A percentile compares a stretch with the other conserved stretches of the same genome.
Conservation (phyloP, 1,139 yeast genomes). For the Zygoascus hellenicus region DNA sequence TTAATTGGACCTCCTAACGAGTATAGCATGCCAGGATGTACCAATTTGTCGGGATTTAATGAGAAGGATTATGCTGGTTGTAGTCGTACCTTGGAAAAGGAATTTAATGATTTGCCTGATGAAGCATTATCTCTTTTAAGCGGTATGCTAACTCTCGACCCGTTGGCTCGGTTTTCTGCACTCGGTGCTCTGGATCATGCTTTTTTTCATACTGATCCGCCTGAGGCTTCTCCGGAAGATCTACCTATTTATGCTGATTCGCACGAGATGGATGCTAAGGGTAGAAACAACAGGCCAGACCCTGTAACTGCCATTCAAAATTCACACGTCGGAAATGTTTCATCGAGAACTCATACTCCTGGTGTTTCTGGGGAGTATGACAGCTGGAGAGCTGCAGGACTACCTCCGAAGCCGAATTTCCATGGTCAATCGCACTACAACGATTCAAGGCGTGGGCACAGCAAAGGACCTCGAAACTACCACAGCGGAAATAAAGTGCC, state of each 20-base stretch:
- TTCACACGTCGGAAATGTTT: slow-evolving; percentile 2
- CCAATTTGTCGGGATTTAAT: slow-evolving; percentile 56
- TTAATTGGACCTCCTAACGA: slow-evolving; percentile 75
- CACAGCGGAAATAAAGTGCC: slow-evolving; percentile 4
- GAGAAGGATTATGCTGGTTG: slow-evolving; percentile 38
- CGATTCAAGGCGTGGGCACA: neutral
- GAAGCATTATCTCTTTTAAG: slow-evolving; percentile 30
- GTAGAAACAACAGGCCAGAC: slow-evolving; percentile 12
- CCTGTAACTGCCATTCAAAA: slow-evolving; percentile 4
- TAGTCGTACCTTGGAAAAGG: slow-evolving; percentile 49
- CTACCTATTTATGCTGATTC: slow-evolving; percentile 74
- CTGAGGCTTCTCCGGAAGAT: slow-evolving; percentile 50
- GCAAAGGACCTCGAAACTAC: neutral
- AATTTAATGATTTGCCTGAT: slow-evolving; percentile 38
- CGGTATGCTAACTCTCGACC: slow-evolving; percentile 46
- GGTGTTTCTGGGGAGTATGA: neutral
- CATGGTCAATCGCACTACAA: neutral
- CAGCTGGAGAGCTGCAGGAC: neutral
- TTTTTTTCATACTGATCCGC: slow-evolving; percentile 62
- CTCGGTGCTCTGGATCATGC: slow-evolving; percentile 64
- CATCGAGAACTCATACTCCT: slow-evolving; percentile 7
- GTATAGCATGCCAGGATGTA: slow-evolving; percentile 60
- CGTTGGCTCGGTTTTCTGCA: slow-evolving; percentile 69
- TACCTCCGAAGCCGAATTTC: slow-evolving; percentile 9
- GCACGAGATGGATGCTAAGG: slow-evolving; percentile 59